These are phyloP conservation scores for Macroventuria anomochaeta DNA, from an alignment of 2,329 filamentous ascomycete genomes.

Conservation along the genomic window DNA sequence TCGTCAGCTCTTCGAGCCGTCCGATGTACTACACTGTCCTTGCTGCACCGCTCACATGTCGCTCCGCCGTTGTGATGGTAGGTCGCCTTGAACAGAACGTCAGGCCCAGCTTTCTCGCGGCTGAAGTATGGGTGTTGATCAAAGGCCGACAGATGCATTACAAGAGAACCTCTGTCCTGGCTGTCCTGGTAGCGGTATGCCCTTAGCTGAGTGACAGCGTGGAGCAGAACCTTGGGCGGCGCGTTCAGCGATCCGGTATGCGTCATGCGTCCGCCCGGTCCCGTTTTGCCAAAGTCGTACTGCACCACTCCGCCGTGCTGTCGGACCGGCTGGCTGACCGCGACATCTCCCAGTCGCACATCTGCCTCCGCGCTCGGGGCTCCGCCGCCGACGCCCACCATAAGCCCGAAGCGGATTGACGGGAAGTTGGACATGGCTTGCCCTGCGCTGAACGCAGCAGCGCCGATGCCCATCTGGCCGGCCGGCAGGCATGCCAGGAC, in stretches of 20 bases:
- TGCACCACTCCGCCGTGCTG: conserved; percentile 14
- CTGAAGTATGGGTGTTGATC: neutral
- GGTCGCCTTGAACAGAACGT: neutral
- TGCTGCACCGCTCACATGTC: conserved; percentile 12
- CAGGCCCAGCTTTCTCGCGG: neutral
- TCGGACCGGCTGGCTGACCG: conserved; percentile 11
- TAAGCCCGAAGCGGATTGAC: neutral
- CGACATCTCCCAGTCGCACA: conserved; percentile 16
- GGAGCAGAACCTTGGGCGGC: conserved; percentile 8
- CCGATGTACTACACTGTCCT: neutral
- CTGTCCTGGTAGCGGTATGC: neutral
- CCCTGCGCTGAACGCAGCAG: conserved; percentile 32
- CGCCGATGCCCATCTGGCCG: conserved; percentile 40
- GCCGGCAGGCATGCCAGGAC: conserved; percentile 42
- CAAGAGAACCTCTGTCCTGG: neutral
- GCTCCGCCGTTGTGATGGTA: conserved; percentile 3
- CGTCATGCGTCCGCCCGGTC: neutral
- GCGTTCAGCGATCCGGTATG: conserved; percentile 18
- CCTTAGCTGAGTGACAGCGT: conserved; percentile 3
- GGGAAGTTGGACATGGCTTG: neutral
- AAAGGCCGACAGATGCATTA: neutral
- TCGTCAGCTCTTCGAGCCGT: neutral
- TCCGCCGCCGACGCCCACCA: neutral
- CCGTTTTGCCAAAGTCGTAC: conserved; percentile 10
- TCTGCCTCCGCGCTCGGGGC: neutral